Conservation (phyloP, 2,329 filamentous ascomycete species). For the Trichoderma asperellum region DNA sequence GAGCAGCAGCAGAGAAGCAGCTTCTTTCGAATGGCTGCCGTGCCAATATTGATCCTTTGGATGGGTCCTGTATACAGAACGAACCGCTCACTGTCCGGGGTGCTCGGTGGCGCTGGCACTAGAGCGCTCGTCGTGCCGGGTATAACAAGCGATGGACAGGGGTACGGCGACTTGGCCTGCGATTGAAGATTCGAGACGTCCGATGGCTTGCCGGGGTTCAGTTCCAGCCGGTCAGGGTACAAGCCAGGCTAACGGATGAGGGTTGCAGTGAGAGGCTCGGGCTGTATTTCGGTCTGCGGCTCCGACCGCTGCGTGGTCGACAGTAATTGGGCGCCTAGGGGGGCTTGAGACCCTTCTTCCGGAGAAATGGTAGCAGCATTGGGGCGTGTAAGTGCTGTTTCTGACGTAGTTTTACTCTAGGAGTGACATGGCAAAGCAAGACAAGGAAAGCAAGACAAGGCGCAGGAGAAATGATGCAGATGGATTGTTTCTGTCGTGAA, state of each 20-base stretch:
- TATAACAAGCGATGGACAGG: not conserved
- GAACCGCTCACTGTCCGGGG: not conserved
- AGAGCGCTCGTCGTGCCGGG: not conserved
- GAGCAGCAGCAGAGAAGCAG: not conserved
- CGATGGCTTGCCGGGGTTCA: constrained; percentile 17
- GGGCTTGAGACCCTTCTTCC: not conserved
- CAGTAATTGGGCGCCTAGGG: not conserved
- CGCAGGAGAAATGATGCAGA: not conserved
- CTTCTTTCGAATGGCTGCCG: not conserved
- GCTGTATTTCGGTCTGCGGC: constrained; percentile 20
- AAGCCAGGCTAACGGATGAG: not conserved
- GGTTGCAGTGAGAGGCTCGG: constrained; percentile 20
- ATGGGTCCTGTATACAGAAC: not conserved
- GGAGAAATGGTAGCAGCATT: not conserved
- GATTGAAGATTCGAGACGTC: constrained; percentile 14
- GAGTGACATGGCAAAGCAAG: not conserved
- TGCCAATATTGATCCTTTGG: not conserved
- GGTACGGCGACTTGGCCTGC: not conserved
- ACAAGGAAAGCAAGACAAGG: not conserved
- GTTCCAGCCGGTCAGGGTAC: constrained; percentile 20
- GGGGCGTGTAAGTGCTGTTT: not conserved
- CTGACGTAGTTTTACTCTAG: not conserved
- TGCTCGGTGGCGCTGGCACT: not conserved
- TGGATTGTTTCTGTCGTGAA: not conserved
- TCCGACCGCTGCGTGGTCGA: not conserved